Conservation (phyloP, 2,329 filamentous ascomycete species). For the Xylariomycetidae sp. region DNA sequence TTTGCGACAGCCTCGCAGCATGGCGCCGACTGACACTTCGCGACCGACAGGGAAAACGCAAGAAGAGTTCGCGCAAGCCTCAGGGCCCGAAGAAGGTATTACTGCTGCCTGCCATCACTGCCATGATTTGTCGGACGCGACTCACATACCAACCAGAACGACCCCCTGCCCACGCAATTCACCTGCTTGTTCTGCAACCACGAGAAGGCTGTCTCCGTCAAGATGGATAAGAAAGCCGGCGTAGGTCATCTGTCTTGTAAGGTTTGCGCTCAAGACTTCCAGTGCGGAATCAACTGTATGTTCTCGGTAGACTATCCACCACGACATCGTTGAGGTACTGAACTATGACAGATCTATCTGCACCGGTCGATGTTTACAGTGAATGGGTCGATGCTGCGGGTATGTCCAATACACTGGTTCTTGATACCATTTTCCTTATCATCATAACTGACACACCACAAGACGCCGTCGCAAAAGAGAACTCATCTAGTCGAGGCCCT, state of each 20-base stretch:
- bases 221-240: constrained; percentile 88
- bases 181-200: constrained; percentile 98
- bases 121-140: constrained; percentile 4
- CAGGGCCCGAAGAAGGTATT: constrained; percentile 78
- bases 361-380: constrained; percentile 90
- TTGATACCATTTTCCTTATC: not conserved
- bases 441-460: constrained; percentile 10
- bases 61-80: constrained; percentile 82
- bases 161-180: constrained; percentile 76
- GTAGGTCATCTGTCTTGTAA: constrained; percentile 85
- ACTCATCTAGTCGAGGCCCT: constrained; percentile 10
- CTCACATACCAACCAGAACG: constrained; percentile 41
- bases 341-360: constrained; percentile 66
- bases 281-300: constrained; percentile 85
- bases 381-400: constrained; percentile 92
- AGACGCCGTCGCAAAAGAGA: constrained; percentile 49
- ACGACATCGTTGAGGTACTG: no score
- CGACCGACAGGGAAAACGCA: constrained; percentile 84
- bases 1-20: not conserved
- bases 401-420: constrained; percentile 26
- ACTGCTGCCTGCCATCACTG: constrained; percentile 12
- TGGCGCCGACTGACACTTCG: constrained; percentile 3
- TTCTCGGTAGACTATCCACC: not conserved
- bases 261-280: constrained; percentile 88
- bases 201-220: constrained; percentile 85